A percentile compares a stretch with the other conserved stretches of the same genome.
These are phyloP conservation scores for Brassica incana DNA, from an alignment of 345 rosid genomes.

Conservation along the genomic window DNA sequence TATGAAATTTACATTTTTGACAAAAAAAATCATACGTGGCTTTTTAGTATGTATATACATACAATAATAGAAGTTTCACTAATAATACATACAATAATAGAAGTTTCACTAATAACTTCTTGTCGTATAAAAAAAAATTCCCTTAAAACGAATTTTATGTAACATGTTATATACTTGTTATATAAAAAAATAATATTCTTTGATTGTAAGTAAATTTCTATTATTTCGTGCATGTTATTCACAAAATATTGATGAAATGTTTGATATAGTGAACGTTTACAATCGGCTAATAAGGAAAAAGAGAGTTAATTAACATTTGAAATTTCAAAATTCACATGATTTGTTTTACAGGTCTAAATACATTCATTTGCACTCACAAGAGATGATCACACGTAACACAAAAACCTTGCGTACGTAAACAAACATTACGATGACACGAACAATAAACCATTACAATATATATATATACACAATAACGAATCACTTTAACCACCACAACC, in stretches of 20 bases:
- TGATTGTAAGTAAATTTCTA: not conserved
- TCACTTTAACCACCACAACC: slow-evolving; percentile 16
- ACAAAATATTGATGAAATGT: not conserved
- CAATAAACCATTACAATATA: not conserved
- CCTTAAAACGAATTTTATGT: too few relatives aligned
- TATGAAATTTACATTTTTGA: too few relatives aligned
- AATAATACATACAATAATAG: too few relatives aligned
- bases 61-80: too few relatives aligned
- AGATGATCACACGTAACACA: not conserved
- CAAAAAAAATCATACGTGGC: too few relatives aligned
- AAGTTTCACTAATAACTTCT: too few relatives aligned
- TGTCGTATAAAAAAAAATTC: too few relatives aligned
- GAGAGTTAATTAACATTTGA: not conserved
- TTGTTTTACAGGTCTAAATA: not conserved
- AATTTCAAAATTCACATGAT: not conserved
- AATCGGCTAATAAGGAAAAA: not conserved
- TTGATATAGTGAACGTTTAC: not conserved
- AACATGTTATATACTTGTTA: too few relatives aligned
- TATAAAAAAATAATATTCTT: too few relatives aligned
- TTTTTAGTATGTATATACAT: too few relatives aligned
- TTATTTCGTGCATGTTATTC: not conserved
- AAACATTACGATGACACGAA: slow-evolving; percentile 3
- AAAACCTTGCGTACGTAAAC: not conserved
- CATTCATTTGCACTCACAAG: not conserved
- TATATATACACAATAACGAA: not conserved